Percentiles rank a stretch among this genome's conserved stretches.
Conservation (phyloP, 2,329 filamentous ascomycete genomes). For the Penicillium sp. region DNA sequence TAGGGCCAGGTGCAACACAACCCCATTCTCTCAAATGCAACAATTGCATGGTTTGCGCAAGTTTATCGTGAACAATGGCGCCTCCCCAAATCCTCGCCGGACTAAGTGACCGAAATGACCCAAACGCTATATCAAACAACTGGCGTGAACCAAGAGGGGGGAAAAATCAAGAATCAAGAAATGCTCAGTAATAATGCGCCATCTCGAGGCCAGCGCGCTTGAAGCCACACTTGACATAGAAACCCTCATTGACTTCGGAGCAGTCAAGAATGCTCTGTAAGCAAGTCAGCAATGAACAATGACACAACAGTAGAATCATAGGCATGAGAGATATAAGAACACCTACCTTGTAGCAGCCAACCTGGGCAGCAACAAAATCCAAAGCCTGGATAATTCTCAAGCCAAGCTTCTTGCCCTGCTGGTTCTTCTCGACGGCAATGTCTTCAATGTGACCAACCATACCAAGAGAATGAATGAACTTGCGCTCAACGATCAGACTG, state of each 20-base stretch:
- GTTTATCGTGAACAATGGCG: slow-evolving; percentile 4
- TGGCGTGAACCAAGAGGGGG: slow-evolving; percentile 1
- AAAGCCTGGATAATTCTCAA: slow-evolving; percentile 90
- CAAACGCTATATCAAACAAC: slow-evolving; percentile 15
- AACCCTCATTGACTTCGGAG: slow-evolving; percentile 92
- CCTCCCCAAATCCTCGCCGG: slow-evolving; percentile 5
- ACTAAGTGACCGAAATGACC: slow-evolving; percentile 11
- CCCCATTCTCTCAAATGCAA: not conserved
- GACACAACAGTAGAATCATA: not conserved
- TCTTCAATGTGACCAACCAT: slow-evolving; percentile 93
- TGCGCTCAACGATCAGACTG: slow-evolving; percentile 85
- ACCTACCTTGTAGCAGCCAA: slow-evolving; percentile 84
- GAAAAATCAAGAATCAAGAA: slow-evolving; percentile 3
- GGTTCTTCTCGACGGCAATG: slow-evolving; percentile 89
- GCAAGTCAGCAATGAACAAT: slow-evolving; percentile 12
- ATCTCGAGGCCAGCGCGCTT: slow-evolving; percentile 89
- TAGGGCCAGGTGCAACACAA: not conserved
- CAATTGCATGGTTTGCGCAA: not conserved
- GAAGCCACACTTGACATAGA: slow-evolving; percentile 98
- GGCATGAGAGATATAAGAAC: slow-evolving; percentile 3
- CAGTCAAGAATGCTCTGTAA: slow-evolving; percentile 85
- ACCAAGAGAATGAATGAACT: slow-evolving; percentile 55
- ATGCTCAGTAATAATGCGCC: slow-evolving; percentile 77
- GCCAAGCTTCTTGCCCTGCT: slow-evolving; percentile 96
- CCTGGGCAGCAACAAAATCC: slow-evolving; percentile 79